phyloP scores from a whole-genome alignment of 306 rosid genomes.

The Lathyrus tuberosus region DNA sequence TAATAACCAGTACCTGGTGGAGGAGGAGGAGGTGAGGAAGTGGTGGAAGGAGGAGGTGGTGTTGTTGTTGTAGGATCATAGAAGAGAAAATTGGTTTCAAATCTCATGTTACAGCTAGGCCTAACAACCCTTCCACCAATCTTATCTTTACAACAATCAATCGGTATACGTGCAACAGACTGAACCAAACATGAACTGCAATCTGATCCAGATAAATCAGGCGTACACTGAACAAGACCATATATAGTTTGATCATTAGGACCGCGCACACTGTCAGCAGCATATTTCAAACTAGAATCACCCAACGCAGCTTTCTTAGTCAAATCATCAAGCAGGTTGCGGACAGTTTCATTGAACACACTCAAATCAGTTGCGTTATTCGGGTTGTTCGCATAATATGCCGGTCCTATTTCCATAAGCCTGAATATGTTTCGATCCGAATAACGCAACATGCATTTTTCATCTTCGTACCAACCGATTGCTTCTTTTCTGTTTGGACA shows the following conservation, averaged over 20 bases:
- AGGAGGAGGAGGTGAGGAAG: background rate
- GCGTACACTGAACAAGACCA: conserved; percentile 49
- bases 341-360: background rate
- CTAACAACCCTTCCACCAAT: conserved; percentile 12
- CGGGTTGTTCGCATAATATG: background rate
- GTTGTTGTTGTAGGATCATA: conserved; percentile 5
- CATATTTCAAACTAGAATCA: conserved; percentile 34
- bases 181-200: conserved; percentile 32
- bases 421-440: background rate
- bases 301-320: background rate
- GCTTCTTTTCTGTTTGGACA: conserved; percentile 22
- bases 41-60: background rate
- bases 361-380: background rate
- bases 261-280: background rate
- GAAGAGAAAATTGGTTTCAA: conserved; percentile 11
- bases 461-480: background rate
- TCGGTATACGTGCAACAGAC: background rate
- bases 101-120: conserved; percentile 40
- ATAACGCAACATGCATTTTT: conserved; percentile 7
- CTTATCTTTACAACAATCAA: background rate
- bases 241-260: conserved; percentile 9
- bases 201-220: conserved; percentile 16
- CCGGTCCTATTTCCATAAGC: background rate
- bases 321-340: background rate
- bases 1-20: background rate